These are phyloP conservation scores for Avena eriantha DNA, from an alignment of 176 grass and related monocot genomes.

Conservation along the genomic window DNA sequence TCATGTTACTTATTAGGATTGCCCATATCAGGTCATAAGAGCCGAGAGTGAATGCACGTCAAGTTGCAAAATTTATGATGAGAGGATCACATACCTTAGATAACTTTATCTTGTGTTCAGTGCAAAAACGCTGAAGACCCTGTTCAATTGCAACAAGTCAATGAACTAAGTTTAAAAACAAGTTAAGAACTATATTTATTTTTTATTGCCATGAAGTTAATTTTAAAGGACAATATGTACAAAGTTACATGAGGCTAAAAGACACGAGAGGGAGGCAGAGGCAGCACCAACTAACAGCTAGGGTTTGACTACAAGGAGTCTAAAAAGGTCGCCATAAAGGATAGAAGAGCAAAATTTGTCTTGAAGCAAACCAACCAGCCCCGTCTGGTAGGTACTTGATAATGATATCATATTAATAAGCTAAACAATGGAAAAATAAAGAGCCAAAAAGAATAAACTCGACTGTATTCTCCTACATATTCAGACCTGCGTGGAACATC, in stretches of 20 bases:
- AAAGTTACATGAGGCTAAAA: too few species aligned
- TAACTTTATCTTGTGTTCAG: constrained; percentile 98
- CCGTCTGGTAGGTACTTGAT: too few species aligned
- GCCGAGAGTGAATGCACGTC: constrained; percentile 18
- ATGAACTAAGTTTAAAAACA: constrained; percentile 33
- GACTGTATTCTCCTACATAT: neutral
- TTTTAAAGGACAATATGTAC: too few species aligned
- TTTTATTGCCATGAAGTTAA: too few species aligned
- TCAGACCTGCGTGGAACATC: neutral
- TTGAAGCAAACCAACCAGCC: too few species aligned
- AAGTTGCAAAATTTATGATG: neutral
- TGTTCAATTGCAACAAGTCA: constrained; percentile 47
- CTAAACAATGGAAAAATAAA: neutral
- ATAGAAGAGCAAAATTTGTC: too few species aligned
- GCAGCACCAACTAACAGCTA: too few species aligned
- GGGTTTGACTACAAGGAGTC: too few species aligned
- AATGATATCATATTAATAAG: neutral
- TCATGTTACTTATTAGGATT: constrained; percentile 23
- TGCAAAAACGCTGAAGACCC: constrained; percentile 97
- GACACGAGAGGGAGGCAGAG: too few species aligned
- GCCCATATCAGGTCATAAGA: constrained; percentile 28
- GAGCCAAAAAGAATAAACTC: neutral
- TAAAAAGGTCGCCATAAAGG: too few species aligned
- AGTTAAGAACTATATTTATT: neutral
- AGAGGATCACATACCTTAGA: constrained; percentile 72